A percentile compares a stretch with the other conserved stretches of the same genome.
These are phyloP conservation scores for Omphalea diandra DNA, from an alignment of 441 rosid genomes.

Conservation along the genomic window DNA sequence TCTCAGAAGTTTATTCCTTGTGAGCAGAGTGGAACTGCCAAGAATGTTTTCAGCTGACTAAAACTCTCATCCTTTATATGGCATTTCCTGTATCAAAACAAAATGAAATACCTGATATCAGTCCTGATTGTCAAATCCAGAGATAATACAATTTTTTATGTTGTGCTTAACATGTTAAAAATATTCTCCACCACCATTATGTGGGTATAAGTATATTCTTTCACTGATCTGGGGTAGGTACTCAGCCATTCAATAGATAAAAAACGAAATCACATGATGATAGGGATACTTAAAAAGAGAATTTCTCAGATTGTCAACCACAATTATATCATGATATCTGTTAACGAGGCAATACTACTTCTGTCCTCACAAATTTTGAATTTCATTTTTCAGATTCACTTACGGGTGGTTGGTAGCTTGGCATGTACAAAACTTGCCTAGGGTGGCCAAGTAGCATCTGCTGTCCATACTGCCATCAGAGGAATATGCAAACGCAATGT, in stretches of 20 bases:
- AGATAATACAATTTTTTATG: no score
- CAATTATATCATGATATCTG: background rate
- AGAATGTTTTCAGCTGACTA: constrained; percentile 28
- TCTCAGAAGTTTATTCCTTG: constrained; percentile 29
- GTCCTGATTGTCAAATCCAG: background rate
- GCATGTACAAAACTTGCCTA: constrained; percentile 64
- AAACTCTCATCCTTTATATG: constrained; percentile 63
- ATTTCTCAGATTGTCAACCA: constrained; percentile 5
- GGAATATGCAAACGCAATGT: constrained; percentile 18
- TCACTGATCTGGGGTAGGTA: no score
- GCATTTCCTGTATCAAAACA: constrained; percentile 59
- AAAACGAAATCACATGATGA: background rate
- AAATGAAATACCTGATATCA: background rate
- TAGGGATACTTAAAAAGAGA: background rate
- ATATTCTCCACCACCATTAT: background rate
- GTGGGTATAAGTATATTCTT: background rate
- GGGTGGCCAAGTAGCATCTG: constrained; percentile 68
- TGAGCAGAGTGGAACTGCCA: constrained; percentile 22
- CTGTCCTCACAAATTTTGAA: background rate
- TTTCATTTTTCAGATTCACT: constrained; percentile 34
- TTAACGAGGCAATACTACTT: background rate
- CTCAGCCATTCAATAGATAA: no score
- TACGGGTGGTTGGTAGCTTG: constrained; percentile 74
- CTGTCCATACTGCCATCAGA: constrained; percentile 58
- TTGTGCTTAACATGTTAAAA: background rate